Evolutionary conservation across 169 alveolate genomes (phyloP).

Genomic region (Plasmodium sp.): DNA sequence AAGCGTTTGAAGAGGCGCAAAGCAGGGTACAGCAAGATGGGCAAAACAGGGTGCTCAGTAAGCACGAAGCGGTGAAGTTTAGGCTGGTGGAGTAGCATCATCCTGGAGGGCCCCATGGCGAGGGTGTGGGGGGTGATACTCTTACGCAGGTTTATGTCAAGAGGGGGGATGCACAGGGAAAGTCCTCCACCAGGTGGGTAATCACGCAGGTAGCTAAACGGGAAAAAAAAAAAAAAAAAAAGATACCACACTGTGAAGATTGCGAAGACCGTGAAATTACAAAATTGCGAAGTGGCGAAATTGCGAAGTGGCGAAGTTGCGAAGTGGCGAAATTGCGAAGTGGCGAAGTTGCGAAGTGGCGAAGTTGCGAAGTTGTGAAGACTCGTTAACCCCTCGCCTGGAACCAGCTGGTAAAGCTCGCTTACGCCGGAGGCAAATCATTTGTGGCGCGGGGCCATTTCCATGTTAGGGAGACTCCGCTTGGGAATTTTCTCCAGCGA

Average conservation of each 20-base stretch:
- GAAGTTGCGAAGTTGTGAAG: neutral
- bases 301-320: too few species aligned
- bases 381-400: neutral
- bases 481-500: slow-evolving; percentile 52
- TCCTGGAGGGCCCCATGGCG: neutral
- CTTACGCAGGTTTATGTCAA: neutral
- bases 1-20: slow-evolving; percentile 72
- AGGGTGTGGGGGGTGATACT: neutral
- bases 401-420: neutral
- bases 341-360: too few species aligned
- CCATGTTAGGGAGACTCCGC: neutral
- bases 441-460: neutral
- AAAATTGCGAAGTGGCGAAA: too few species aligned
- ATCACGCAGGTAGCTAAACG: neutral
- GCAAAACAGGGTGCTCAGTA: slow-evolving; percentile 25
- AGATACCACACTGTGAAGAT: neutral
- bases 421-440: neutral
- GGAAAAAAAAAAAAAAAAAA: neutral
- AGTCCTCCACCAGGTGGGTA: neutral
- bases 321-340: too few species aligned
- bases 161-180: neutral
- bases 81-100: slow-evolving; percentile 18
- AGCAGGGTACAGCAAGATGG: slow-evolving; percentile 11
- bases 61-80: slow-evolving; percentile 71
- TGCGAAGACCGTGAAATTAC: too few species aligned